These are phyloP conservation scores for Kwoniella sp. DNA, from an alignment of 768 basidiomycete species.

Conservation along the genomic window DNA sequence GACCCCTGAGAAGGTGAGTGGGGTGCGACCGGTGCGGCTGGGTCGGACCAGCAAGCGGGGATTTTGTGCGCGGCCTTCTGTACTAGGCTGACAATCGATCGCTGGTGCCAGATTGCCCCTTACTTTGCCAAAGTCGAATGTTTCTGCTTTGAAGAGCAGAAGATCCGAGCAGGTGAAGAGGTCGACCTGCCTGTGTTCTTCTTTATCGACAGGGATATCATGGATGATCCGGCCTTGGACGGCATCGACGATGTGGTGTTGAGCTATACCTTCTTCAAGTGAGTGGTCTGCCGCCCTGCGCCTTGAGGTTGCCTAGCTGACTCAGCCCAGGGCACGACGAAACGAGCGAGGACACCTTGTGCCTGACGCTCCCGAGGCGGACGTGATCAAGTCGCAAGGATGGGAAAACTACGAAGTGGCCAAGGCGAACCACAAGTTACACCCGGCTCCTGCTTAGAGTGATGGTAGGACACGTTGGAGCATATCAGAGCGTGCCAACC, in stretches of 20 bases:
- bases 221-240: conserved; percentile 84
- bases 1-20: conserved; percentile 84
- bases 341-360: conserved; percentile 81
- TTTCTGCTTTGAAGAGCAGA: conserved; percentile 99
- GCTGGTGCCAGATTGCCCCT: conserved; percentile 78
- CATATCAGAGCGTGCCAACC: no score
- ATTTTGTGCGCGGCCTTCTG: not conserved
- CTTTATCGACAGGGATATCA: conserved; percentile 95
- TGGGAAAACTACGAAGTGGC: conserved; percentile 51
- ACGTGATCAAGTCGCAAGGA: conserved; percentile 74
- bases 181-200: conserved; percentile 97
- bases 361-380: conserved; percentile 78
- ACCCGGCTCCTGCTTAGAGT: conserved; percentile 6
- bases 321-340: conserved; percentile 67
- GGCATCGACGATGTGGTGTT: conserved; percentile 86
- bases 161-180: conserved; percentile 87
- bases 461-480: no score
- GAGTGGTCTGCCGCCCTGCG: conserved; percentile 32
- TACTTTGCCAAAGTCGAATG: conserved; percentile 99
- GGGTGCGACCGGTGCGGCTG: no score
- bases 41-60: not conserved
- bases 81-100: not conserved
- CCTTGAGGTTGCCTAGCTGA: not conserved
- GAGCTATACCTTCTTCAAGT: conserved; percentile 98
- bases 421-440: conserved; percentile 15